Percentiles rank a stretch among this genome's conserved stretches.
Conservation (phyloP, 768 basidiomycete species). For the Hygrophorus russula region DNA sequence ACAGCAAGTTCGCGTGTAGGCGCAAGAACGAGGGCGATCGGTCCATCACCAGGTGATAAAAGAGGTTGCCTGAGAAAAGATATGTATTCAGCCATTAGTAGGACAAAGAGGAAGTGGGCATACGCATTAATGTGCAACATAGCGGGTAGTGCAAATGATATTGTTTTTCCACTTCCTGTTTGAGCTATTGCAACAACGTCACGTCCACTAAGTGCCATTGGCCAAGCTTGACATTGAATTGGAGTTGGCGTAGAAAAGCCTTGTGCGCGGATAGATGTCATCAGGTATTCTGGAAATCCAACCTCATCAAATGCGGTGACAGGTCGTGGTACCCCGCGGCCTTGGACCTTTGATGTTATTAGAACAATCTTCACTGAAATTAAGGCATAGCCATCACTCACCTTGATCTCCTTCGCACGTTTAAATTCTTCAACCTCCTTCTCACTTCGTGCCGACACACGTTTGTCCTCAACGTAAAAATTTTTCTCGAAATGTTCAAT, state of each 20-base stretch:
- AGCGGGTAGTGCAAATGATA: slow-evolving; percentile 94
- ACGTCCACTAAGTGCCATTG: slow-evolving; percentile 91
- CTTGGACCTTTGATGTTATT: slow-evolving; percentile 55
- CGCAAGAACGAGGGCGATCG: slow-evolving; percentile 92
- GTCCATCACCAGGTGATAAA: slow-evolving; percentile 88
- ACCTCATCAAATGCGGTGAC: slow-evolving; percentile 88
- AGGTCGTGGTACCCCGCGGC: slow-evolving; percentile 79
- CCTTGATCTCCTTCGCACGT: slow-evolving; percentile 78
- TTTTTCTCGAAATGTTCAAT: slow-evolving; percentile 94
- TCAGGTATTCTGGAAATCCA: slow-evolving; percentile 93
- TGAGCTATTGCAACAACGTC: slow-evolving; percentile 96
- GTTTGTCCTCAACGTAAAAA: slow-evolving; percentile 89
- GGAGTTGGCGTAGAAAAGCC: slow-evolving; percentile 87
- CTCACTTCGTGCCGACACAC: slow-evolving; percentile 66
- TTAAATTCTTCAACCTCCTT: slow-evolving; percentile 86
- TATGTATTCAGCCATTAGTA: slow-evolving; percentile 1
- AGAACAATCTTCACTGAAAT: background rate
- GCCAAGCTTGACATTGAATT: slow-evolving; percentile 99
- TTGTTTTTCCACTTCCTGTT: slow-evolving; percentile 98
- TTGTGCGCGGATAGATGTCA: slow-evolving; percentile 87
- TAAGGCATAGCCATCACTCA: slow-evolving; percentile 16
- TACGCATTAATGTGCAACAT: slow-evolving; percentile 99
- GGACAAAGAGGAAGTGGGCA: slow-evolving; percentile 18
- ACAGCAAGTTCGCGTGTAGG: slow-evolving; percentile 98
- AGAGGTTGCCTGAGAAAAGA: slow-evolving; percentile 65